Percentiles rank a stretch among this genome's conserved stretches.
Conservation (phyloP, 805 yeast genomes). For the Middelhovenomyces tepae region DNA sequence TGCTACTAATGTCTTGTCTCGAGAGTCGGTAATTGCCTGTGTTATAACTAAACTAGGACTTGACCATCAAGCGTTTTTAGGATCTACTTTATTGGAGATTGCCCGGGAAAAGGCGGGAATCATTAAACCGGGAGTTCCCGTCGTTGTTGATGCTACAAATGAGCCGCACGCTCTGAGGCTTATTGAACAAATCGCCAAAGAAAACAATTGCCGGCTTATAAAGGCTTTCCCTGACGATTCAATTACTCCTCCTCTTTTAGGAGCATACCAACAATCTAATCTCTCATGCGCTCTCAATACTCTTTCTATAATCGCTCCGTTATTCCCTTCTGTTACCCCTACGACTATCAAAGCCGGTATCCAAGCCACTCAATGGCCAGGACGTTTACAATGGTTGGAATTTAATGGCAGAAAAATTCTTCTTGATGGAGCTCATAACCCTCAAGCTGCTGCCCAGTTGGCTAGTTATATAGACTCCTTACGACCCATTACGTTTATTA, state of each 20-base stretch:
- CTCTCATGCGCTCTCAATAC: constrained; percentile 58
- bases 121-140: constrained; percentile 49
- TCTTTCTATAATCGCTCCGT: constrained; percentile 31
- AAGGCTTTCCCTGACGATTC: no score
- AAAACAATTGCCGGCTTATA: constrained; percentile 24
- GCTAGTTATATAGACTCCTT: constrained; percentile 39
- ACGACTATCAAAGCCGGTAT: constrained; percentile 44
- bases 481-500: constrained; percentile 43
- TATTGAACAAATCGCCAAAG: constrained; percentile 32
- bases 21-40: constrained; percentile 43
- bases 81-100: constrained; percentile 53
- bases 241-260: constrained; percentile 52
- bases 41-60: constrained; percentile 80
- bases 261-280: constrained; percentile 66
- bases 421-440: constrained; percentile 91
- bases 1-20: constrained; percentile 63
- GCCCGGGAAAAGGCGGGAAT: constrained; percentile 86
- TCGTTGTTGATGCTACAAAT: constrained; percentile 68
- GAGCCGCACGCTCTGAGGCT: constrained; percentile 40
- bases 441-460: constrained; percentile 71
- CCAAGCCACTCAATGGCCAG: constrained; percentile 65
- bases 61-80: constrained; percentile 77
- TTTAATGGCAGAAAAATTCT: constrained; percentile 33
- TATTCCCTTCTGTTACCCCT: constrained; percentile 25
- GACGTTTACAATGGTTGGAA: constrained; percentile 55